These are phyloP conservation scores for Vararia minispora DNA, from an alignment of 768 basidiomycete genomes.

Conservation along the genomic window DNA sequence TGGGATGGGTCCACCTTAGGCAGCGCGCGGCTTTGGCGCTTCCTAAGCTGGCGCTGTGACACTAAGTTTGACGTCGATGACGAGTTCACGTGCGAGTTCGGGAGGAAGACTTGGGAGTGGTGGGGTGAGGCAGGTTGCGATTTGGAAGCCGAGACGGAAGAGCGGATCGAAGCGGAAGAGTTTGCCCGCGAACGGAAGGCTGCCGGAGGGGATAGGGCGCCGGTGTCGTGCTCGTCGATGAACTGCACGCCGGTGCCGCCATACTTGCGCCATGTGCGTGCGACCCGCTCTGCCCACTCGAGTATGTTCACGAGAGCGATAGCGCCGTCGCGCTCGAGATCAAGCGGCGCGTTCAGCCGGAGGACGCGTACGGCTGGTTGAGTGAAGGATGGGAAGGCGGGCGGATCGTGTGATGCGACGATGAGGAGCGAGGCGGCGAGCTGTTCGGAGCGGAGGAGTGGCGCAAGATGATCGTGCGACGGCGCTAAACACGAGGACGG, in stretches of 20 bases:
- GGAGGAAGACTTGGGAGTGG: too few relatives aligned
- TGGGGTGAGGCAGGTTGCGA: conserved; percentile 1
- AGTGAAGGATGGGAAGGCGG: conserved; percentile 17
- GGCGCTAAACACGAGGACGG: conserved; percentile 18
- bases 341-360: conserved; percentile 22
- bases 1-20: conserved; percentile 22
- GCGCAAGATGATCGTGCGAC: conserved; percentile 20
- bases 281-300: conserved; percentile 30
- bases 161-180: background rate
- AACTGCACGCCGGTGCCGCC: conserved; percentile 20
- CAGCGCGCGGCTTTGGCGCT: conserved; percentile 8
- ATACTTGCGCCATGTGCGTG: conserved; percentile 24
- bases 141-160: too few relatives aligned
- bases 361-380: conserved; percentile 25
- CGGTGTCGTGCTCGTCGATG: conserved; percentile 16
- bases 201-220: conserved; percentile 17
- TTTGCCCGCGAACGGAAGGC: conserved; percentile 6
- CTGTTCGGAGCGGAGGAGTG: conserved; percentile 23
- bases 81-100: background rate
- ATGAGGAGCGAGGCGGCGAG: conserved; percentile 27
- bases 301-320: conserved; percentile 25
- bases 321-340: conserved; percentile 22
- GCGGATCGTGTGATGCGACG: conserved; percentile 25
- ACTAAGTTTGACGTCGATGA: too few relatives aligned
- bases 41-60: too few relatives aligned